Percentiles rank a stretch among this genome's conserved stretches.
Evolutionary conservation across 805 yeast species (phyloP).

Genomic region (Candida methanosorbosa): DNA sequence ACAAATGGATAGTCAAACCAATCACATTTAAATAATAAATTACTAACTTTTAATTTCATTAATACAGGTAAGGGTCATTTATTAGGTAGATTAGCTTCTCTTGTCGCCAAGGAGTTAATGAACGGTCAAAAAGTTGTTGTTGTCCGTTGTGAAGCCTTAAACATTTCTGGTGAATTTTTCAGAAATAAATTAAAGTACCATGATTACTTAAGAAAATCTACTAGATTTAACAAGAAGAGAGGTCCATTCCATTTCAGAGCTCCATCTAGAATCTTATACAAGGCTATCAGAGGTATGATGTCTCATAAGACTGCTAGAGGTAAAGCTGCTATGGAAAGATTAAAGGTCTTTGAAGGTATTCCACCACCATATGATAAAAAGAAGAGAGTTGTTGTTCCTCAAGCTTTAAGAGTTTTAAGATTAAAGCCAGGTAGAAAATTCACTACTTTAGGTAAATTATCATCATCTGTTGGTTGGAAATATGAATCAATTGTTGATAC

Average conservation of each 20-base stretch:
- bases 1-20: too few relatives aligned
- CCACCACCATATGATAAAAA: conserved; percentile 99
- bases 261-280: conserved; percentile 99
- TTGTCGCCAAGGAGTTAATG: conserved; percentile 96
- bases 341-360: conserved; percentile 98
- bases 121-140: conserved; percentile 97
- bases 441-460: conserved; percentile 96
- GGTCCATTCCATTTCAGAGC: conserved; percentile 99
- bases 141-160: conserved; percentile 95
- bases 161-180: conserved; percentile 99
- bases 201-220: conserved; percentile 99
- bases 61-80: conserved; percentile 89
- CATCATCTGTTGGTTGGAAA: conserved; percentile 98
- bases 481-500: conserved; percentile 97
- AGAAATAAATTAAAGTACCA: conserved; percentile 99
- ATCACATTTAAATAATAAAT: not conserved
- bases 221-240: conserved; percentile 96
- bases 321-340: conserved; percentile 98
- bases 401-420: conserved; percentile 98
- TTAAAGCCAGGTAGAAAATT: conserved; percentile 99
- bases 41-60: conserved; percentile 4
- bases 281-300: conserved; percentile 99
- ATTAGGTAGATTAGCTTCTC: conserved; percentile 99
- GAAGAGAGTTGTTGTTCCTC: conserved; percentile 99
- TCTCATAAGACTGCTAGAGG: conserved; percentile 99